Conservation (phyloP, 2,329 filamentous ascomycete genomes). For the Zopfia rhizophila region DNA sequence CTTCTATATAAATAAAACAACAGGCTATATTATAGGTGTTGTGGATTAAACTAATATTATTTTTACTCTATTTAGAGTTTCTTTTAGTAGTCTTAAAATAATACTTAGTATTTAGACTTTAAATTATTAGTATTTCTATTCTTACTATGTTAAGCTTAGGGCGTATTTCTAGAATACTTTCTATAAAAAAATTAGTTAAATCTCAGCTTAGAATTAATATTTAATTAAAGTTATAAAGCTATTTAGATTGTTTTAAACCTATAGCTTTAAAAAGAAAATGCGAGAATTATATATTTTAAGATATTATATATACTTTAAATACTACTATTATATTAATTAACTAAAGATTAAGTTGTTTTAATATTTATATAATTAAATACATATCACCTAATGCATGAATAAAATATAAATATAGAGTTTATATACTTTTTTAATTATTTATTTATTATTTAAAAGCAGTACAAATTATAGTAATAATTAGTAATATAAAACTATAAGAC, state of each 20-base stretch:
- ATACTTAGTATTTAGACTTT: constrained; percentile 20
- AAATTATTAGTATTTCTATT: constrained; percentile 20
- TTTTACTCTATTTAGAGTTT: constrained; percentile 22
- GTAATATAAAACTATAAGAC: constrained; percentile 4
- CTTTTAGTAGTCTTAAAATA: constrained; percentile 18
- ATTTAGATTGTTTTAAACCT: constrained; percentile 21
- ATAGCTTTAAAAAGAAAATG: constrained; percentile 20
- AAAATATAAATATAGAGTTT: constrained; percentile 9
- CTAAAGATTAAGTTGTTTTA: constrained; percentile 8
- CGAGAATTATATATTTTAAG: constrained; percentile 20
- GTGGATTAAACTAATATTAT: constrained; percentile 24
- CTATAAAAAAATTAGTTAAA: constrained; percentile 19
- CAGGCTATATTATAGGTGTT: constrained; percentile 25
- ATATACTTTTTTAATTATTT: constrained; percentile 4
- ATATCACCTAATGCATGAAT: constrained; percentile 5
- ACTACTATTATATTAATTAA: constrained; percentile 11
- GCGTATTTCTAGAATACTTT: constrained; percentile 22
- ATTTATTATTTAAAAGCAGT: constrained; percentile 9
- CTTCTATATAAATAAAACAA: constrained; percentile 22
- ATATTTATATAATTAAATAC: too few relatives aligned
- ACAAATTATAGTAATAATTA: too few relatives aligned
- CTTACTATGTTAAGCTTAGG: constrained; percentile 18
- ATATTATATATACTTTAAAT: constrained; percentile 21
- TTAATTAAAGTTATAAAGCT: constrained; percentile 22
- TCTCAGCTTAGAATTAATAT: constrained; percentile 17